Percentiles rank a stretch among this genome's conserved stretches.
These are phyloP conservation scores for Fusarium piperis DNA, from an alignment of 2,329 filamentous ascomycete genomes.

Conservation along the genomic window DNA sequence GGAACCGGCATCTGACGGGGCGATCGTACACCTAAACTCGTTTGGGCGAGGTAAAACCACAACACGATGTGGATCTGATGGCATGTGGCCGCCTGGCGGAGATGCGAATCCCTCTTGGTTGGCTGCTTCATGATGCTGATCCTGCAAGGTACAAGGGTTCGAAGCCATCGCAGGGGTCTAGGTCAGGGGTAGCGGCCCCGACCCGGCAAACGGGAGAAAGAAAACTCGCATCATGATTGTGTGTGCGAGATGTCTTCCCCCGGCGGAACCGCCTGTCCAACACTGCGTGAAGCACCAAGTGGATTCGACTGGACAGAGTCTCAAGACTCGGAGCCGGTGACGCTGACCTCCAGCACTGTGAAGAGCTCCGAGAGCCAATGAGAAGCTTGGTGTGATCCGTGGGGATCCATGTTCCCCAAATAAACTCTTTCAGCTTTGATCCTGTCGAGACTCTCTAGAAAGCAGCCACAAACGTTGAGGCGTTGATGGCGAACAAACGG, in stretches of 20 bases:
- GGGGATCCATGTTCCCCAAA: not conserved
- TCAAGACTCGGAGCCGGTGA: slow-evolving; percentile 24
- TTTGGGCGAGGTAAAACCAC: slow-evolving; percentile 40
- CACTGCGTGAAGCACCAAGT: not conserved
- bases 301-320: not conserved
- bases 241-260: slow-evolving; percentile 5
- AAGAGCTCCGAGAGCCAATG: slow-evolving; percentile 4
- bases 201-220: slow-evolving; percentile 19
- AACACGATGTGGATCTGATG: slow-evolving; percentile 32
- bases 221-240: slow-evolving; percentile 13
- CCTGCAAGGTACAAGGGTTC: slow-evolving; percentile 36
- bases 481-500: slow-evolving; percentile 16
- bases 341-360: slow-evolving; percentile 11
- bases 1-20: slow-evolving; percentile 22
- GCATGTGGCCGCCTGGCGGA: slow-evolving; percentile 35
- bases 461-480: slow-evolving; percentile 33
- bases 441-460: slow-evolving; percentile 19
- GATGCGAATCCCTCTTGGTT: slow-evolving; percentile 28
- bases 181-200: slow-evolving; percentile 37
- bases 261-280: not conserved
- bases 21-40: slow-evolving; percentile 32
- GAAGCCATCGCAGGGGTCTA: slow-evolving; percentile 25
- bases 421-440: not conserved
- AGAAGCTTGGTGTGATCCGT: not conserved
- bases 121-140: slow-evolving; percentile 35